A percentile compares a stretch with the other conserved stretches of the same genome.
These are phyloP conservation scores for Capsicum rhomboideum DNA, from an alignment of 257 asterid genomes.

Conservation along the genomic window DNA sequence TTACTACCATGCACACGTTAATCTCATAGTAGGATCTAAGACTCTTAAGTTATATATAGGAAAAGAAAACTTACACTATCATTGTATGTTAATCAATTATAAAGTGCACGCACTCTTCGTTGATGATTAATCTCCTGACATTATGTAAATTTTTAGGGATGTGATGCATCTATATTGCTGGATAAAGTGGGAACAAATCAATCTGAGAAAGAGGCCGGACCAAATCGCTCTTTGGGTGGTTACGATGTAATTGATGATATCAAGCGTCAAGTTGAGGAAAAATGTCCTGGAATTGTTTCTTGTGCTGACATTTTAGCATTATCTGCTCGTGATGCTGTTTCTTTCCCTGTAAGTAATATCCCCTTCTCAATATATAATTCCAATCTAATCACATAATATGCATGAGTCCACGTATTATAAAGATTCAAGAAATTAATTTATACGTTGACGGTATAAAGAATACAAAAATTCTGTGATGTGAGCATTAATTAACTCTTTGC, in stretches of 20 bases:
- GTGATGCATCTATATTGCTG: conserved; percentile 27
- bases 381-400: no score
- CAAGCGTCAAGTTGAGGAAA: conserved; percentile 15
- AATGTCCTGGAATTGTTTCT: conserved; percentile 16
- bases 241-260: conserved; percentile 26
- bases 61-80: background rate
- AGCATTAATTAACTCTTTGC: background rate
- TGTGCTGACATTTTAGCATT: conserved; percentile 28
- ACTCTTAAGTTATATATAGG: background rate
- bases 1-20: background rate
- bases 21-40: background rate
- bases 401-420: background rate
- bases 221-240: conserved; percentile 12
- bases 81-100: background rate
- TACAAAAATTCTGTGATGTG: background rate
- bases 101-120: no score
- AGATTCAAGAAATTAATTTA: background rate
- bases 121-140: background rate
- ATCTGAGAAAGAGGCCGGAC: conserved; percentile 19
- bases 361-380: no score
- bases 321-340: conserved; percentile 23
- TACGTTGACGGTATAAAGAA: background rate
- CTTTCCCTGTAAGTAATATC: conserved; percentile 4
- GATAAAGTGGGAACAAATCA: conserved; percentile 5
- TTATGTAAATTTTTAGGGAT: conserved; percentile 13